A percentile compares a stretch with the other conserved stretches of the same genome.
Evolutionary conservation across 768 basidiomycete species (phyloP).

Genomic region (Auricularia auricula-judae): DNA sequence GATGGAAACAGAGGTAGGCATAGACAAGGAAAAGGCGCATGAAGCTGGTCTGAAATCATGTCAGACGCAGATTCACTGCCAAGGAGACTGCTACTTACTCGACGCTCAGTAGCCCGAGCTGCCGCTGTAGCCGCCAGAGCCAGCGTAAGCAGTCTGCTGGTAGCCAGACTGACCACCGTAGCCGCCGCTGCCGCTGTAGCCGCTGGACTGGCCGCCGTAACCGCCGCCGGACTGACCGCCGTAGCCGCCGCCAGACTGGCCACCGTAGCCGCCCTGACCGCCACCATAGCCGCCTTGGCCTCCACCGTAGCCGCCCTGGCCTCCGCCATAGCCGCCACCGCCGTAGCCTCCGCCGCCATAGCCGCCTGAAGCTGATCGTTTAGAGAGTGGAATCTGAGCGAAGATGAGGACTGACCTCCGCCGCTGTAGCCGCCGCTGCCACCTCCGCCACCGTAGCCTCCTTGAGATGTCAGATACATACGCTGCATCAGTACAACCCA

Average conservation of each 20-base stretch:
- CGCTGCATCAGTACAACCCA: not conserved
- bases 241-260: slow-evolving; percentile 9
- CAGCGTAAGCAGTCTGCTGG: slow-evolving; percentile 6
- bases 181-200: slow-evolving; percentile 9
- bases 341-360: slow-evolving; percentile 36
- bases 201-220: slow-evolving; percentile 14
- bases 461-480: not conserved
- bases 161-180: slow-evolving; percentile 4
- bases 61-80: no score
- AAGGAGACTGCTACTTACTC: no score
- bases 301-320: slow-evolving; percentile 17
- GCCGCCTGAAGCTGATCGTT: slow-evolving; percentile 20
- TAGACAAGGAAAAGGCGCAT: no score
- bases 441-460: not conserved
- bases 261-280: slow-evolving; percentile 16
- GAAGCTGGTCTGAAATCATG: no score
- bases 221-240: not conserved
- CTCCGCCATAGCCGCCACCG: slow-evolving; percentile 18
- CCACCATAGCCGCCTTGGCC: slow-evolving; percentile 19
- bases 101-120: not conserved
- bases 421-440: slow-evolving; percentile 79
- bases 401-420: slow-evolving; percentile 62
- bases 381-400: slow-evolving; percentile 59
- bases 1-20: no score
- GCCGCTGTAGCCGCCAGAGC: slow-evolving; percentile 3